A percentile compares a stretch with the other conserved stretches of the same genome.
Conservation (phyloP, 805 yeast genomes). For the Debaryomyces tyrocola region DNA sequence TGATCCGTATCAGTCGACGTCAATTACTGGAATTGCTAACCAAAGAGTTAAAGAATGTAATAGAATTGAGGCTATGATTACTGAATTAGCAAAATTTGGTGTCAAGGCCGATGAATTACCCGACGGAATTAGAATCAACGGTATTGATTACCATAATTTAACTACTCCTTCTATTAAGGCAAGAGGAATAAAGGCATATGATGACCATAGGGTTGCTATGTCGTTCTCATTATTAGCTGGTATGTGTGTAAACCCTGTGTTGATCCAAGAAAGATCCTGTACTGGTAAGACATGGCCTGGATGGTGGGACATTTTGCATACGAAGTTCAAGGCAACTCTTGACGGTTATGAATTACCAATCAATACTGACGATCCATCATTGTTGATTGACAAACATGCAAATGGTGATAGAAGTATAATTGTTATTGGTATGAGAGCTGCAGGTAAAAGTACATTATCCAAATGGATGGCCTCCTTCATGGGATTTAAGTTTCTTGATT, state of each 20-base stretch:
- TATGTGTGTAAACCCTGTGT: constrained; percentile 58
- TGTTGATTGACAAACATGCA: constrained; percentile 16
- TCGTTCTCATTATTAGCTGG: constrained; percentile 88
- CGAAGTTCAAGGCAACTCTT: constrained; percentile 59
- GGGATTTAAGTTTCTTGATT: constrained; percentile 69
- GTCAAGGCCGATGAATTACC: constrained; percentile 80
- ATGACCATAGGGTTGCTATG: constrained; percentile 98
- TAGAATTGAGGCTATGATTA: constrained; percentile 92
- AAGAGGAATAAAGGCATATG: constrained; percentile 75
- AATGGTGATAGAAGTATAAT: constrained; percentile 61
- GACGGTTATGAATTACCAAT: constrained; percentile 67
- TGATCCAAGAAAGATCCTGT: constrained; percentile 83
- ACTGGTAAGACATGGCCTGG: constrained; percentile 99
- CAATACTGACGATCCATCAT: constrained; percentile 14
- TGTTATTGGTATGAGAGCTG: constrained; percentile 96
- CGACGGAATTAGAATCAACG: constrained; percentile 89
- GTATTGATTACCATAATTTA: constrained; percentile 54
- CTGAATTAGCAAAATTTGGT: constrained; percentile 86
- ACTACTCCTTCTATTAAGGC: constrained; percentile 49
- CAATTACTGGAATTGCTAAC: constrained; percentile 93
- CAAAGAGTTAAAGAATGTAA: constrained; percentile 98
- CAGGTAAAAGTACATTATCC: constrained; percentile 89
- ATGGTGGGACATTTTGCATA: constrained; percentile 95
- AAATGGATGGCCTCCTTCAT: constrained; percentile 71
- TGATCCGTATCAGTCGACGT: constrained; percentile 52